These are phyloP conservation scores for Astrothelium macrocarpum DNA, from an alignment of 495 filamentous ascomycete genomes.

Conservation along the genomic window DNA sequence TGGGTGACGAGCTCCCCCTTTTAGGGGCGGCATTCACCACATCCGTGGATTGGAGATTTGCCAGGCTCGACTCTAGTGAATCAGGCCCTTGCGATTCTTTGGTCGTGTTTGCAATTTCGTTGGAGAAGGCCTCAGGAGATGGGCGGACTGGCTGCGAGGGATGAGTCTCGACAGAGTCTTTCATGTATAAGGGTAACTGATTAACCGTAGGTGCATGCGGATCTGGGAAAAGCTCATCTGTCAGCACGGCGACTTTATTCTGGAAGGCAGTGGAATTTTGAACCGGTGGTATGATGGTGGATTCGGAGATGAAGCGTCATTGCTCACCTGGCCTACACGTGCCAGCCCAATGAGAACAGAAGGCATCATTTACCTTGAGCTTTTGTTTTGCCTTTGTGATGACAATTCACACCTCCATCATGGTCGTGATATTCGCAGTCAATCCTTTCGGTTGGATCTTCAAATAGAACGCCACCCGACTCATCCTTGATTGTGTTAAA, in stretches of 20 bases:
- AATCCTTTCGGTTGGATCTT: constrained; percentile 38
- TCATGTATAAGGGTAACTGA: background rate
- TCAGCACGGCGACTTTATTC: background rate
- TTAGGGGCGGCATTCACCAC: background rate
- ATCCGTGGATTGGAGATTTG: background rate
- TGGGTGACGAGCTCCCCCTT: background rate
- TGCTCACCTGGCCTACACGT: background rate
- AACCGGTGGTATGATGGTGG: background rate
- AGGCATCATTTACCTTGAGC: constrained; percentile 24
- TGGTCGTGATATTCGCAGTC: constrained; percentile 41
- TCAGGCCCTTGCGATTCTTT: background rate
- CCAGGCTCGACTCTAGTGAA: background rate
- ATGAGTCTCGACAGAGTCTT: background rate
- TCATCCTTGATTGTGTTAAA: constrained; percentile 39
- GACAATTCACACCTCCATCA: constrained; percentile 29
- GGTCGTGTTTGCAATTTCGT: background rate
- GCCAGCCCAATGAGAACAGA: background rate
- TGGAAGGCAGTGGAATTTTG: too few relatives aligned
- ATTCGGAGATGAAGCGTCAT: background rate
- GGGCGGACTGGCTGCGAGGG: background rate
- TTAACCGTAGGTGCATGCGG: background rate
- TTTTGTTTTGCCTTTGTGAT: constrained; percentile 24
- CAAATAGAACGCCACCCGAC: constrained; percentile 37
- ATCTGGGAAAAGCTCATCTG: background rate
- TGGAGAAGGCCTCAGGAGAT: background rate